Evolutionary conservation across 129 eudicot species (phyloP).

Genomic region (Flaveria bidentis): DNA sequence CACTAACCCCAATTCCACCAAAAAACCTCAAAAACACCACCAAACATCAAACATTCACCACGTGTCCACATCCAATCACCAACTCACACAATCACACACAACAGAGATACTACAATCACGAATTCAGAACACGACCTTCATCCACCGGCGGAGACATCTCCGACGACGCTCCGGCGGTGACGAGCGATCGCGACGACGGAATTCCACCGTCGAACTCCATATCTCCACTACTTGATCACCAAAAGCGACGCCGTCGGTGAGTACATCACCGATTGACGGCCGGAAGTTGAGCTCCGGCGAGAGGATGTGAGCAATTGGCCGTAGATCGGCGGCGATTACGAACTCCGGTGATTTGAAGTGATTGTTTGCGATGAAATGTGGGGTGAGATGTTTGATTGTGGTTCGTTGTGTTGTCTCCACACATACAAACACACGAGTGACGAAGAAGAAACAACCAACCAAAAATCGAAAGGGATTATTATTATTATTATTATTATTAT

Average conservation of each 20-base stretch:
- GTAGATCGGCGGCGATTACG: not conserved
- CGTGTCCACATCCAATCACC: not conserved
- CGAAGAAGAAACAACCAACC: slow-evolving; percentile 59
- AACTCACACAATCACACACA: not conserved
- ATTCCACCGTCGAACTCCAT: slow-evolving; percentile 56
- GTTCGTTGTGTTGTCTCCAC: slow-evolving; percentile 59
- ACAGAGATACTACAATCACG: not conserved
- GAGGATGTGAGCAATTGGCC: not conserved
- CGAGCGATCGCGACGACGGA: slow-evolving; percentile 45
- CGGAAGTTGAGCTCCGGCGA: slow-evolving; percentile 34
- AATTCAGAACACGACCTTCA: slow-evolving; percentile 34
- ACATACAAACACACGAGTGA: slow-evolving; percentile 30
- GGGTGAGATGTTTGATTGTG: slow-evolving; percentile 19
- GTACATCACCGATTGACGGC: slow-evolving; percentile 4
- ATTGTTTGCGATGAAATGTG: slow-evolving; percentile 29
- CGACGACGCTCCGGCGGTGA: slow-evolving; percentile 41
- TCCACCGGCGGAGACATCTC: slow-evolving; percentile 38
- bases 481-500: too few relatives aligned
- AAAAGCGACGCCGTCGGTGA: slow-evolving; percentile 36
- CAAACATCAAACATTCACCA: not conserved
- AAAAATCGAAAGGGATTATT: slow-evolving; percentile 20
- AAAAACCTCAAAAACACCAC: slow-evolving; percentile 23
- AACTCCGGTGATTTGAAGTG: not conserved
- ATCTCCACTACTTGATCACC: slow-evolving; percentile 14
- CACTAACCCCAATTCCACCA: slow-evolving; percentile 16